These are phyloP conservation scores for Dactylellina leptospora DNA, from an alignment of 2,329 filamentous ascomycete species.

Conservation along the genomic window DNA sequence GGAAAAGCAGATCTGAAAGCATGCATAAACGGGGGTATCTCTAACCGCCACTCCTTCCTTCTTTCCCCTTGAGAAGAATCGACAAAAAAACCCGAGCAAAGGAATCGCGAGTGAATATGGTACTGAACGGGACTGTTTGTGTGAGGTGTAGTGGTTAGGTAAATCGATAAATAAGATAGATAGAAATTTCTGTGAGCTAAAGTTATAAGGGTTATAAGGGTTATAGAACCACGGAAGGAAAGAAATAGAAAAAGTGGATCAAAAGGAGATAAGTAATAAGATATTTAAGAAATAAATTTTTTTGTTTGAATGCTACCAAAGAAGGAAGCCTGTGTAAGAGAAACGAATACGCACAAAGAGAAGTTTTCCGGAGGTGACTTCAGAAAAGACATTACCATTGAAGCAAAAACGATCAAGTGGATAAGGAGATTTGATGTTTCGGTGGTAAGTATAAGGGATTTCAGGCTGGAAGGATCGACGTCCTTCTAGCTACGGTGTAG, in stretches of 20 bases:
- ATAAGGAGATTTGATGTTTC: slow-evolving; percentile 17
- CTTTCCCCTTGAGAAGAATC: slow-evolving; percentile 33
- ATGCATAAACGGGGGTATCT: slow-evolving; percentile 44
- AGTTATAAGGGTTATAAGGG: slow-evolving; percentile 14
- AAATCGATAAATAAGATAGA: slow-evolving; percentile 35
- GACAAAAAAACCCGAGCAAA: neutral
- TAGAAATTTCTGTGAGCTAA: slow-evolving; percentile 27
- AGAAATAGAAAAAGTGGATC: slow-evolving; percentile 5
- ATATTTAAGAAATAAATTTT: neutral
- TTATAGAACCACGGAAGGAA: slow-evolving; percentile 36
- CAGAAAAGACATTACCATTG: slow-evolving; percentile 40
- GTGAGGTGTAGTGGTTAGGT: slow-evolving; percentile 4
- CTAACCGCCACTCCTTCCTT: slow-evolving; percentile 22
- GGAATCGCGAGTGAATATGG: neutral
- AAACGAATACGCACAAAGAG: slow-evolving; percentile 44
- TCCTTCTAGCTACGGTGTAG: neutral
- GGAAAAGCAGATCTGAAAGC: slow-evolving; percentile 39
- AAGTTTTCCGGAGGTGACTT: slow-evolving; percentile 3
- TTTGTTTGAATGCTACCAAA: slow-evolving; percentile 37
- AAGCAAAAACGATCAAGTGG: neutral
- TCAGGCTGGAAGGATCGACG: slow-evolving; percentile 2
- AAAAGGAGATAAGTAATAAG: neutral
- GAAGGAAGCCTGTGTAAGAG: slow-evolving; percentile 41
- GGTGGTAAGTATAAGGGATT: slow-evolving; percentile 17
- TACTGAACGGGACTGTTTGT: neutral